Conservation (phyloP, 352 stramenopile species). For the Pythium aphanidermatum region DNA sequence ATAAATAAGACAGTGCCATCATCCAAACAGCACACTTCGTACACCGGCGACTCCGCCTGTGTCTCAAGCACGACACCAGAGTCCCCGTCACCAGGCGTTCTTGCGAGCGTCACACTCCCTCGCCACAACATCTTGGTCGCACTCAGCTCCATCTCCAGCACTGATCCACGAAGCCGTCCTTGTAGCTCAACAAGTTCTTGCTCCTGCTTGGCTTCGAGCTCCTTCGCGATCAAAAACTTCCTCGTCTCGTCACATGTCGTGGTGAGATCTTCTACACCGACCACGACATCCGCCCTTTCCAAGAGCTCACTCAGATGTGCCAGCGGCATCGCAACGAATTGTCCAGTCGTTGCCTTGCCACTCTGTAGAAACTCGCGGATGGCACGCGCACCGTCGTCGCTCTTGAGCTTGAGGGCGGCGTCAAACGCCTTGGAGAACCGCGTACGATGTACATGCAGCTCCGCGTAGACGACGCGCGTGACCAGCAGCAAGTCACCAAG, state of each 20-base stretch:
- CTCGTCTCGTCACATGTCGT: conserved; percentile 1
- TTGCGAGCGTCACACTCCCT: not conserved
- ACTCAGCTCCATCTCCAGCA: conserved; percentile 3
- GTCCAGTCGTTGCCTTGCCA: not conserved
- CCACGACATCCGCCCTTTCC: conserved; percentile 1
- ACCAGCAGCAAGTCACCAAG: conserved; percentile 8
- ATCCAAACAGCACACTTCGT: conserved; percentile 8
- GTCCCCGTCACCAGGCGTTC: not conserved
- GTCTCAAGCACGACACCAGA: not conserved
- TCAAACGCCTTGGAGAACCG: conserved; percentile 4
- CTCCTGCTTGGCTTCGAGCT: not conserved
- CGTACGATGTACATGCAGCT: conserved; percentile 3
- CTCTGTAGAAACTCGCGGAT: conserved; percentile 8
- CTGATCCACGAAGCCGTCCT: not conserved
- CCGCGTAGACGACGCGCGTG: conserved; percentile 3
- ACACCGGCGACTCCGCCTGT: not conserved
- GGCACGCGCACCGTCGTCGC: not conserved
- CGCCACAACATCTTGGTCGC: conserved; percentile 1
- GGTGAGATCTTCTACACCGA: not conserved
- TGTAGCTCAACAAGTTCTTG: not conserved
- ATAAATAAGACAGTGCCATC: conserved; percentile 5
- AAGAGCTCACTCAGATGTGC: conserved; percentile 3
- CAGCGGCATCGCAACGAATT: conserved; percentile 3
- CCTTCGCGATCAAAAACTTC: not conserved
- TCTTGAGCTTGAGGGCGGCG: not conserved